Percentiles rank a stretch among this genome's conserved stretches.
These are phyloP conservation scores for Fragilaria radians DNA, from an alignment of 108 stramenopile species.

Conservation along the genomic window DNA sequence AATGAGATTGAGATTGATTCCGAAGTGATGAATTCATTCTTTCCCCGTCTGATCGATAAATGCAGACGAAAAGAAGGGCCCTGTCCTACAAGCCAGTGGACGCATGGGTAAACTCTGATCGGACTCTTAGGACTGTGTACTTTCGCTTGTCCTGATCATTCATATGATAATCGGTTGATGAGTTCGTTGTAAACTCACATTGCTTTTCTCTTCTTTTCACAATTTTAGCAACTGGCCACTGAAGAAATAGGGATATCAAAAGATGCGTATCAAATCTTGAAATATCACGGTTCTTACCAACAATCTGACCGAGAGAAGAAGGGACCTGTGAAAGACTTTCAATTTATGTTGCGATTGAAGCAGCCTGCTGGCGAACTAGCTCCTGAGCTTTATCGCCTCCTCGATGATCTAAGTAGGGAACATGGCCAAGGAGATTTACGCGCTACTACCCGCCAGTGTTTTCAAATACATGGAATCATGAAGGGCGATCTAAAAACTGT, in stretches of 20 bases:
- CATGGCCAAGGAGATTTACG: slow-evolving; percentile 94
- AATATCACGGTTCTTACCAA: slow-evolving; percentile 98
- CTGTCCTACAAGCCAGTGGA: slow-evolving; percentile 87
- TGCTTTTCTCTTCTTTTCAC: not conserved
- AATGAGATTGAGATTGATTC: slow-evolving; percentile 71
- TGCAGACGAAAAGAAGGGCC: slow-evolving; percentile 78
- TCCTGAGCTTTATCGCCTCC: slow-evolving; percentile 83
- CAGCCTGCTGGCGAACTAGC: slow-evolving; percentile 95
- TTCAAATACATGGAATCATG: slow-evolving; percentile 96
- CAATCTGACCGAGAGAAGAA: slow-evolving; percentile 91
- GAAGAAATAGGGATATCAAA: slow-evolving; percentile 78
- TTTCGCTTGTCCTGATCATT: too few relatives aligned
- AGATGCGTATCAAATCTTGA: slow-evolving; percentile 89
- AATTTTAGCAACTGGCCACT: slow-evolving; percentile 54
- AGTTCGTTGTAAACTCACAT: too few relatives aligned
- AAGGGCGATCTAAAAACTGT: slow-evolving; percentile 95
- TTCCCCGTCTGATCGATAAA: slow-evolving; percentile 90
- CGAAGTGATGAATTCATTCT: slow-evolving; percentile 84
- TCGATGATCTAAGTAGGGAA: slow-evolving; percentile 84
- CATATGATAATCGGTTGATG: too few relatives aligned
- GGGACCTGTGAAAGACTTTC: slow-evolving; percentile 85
- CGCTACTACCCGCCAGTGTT: slow-evolving; percentile 96
- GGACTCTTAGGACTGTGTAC: too few relatives aligned
- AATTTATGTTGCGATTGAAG: slow-evolving; percentile 98
- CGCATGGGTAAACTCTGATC: slow-evolving; percentile 86